These are phyloP conservation scores for Globisporangium emineosum DNA, from an alignment of 352 stramenopile genomes.

Conservation along the genomic window DNA sequence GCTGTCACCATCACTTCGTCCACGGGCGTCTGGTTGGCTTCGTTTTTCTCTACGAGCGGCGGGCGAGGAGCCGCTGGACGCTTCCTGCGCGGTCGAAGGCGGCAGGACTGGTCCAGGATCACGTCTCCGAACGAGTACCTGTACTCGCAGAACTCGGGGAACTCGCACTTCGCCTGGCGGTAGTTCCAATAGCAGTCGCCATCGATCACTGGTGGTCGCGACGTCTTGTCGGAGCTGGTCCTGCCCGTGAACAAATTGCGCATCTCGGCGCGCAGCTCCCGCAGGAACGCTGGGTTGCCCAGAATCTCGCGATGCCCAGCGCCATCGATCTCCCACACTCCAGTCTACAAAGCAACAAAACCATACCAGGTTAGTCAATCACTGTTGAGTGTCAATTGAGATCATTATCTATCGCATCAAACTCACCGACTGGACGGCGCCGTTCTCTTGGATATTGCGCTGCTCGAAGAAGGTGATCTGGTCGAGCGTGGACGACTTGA, in stretches of 20 bases:
- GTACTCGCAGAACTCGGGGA: constrained; percentile 78
- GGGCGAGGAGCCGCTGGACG: constrained; percentile 15
- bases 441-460: constrained; percentile 31
- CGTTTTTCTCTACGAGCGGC: constrained; percentile 8
- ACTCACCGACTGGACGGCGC: constrained; percentile 29
- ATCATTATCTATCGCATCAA: neutral
- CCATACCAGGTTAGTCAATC: neutral
- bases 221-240: constrained; percentile 54
- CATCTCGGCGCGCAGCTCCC: constrained; percentile 68
- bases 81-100: constrained; percentile 43
- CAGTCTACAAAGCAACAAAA: constrained; percentile 36
- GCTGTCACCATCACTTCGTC: neutral
- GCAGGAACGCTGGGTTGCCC: constrained; percentile 63
- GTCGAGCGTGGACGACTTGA: constrained; percentile 43
- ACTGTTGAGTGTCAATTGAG: neutral
- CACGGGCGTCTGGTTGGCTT: neutral
- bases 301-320: constrained; percentile 73
- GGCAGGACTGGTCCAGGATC: constrained; percentile 78
- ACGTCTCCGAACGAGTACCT: constrained; percentile 80
- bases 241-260: constrained; percentile 62
- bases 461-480: constrained; percentile 79
- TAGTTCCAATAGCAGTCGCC: constrained; percentile 87
- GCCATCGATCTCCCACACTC: constrained; percentile 80
- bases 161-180: constrained; percentile 63
- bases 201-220: constrained; percentile 65